Percentiles rank a stretch among this genome's conserved stretches.
phyloP scores from a whole-genome alignment of 2,329 filamentous ascomycete species.

The Camptophora hylomeconis region DNA sequence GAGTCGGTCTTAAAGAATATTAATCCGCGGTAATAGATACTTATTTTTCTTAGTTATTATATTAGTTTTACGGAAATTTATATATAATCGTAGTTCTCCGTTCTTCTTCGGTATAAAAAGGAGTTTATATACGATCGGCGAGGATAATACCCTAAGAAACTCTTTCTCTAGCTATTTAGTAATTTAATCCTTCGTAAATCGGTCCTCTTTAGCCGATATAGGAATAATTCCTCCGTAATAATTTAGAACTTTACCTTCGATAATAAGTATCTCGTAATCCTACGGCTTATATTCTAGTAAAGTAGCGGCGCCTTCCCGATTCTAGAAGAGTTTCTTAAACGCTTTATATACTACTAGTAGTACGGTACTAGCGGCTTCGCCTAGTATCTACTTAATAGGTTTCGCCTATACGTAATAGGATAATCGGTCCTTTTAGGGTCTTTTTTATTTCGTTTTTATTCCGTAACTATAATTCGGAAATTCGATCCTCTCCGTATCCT shows the following conservation, averaged over 20 bases:
- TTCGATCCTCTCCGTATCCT: not conserved
- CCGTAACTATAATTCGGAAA: not conserved
- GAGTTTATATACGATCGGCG: too few species aligned
- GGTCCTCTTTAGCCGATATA: not conserved
- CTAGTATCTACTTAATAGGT: too few species aligned
- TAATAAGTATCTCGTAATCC: not conserved
- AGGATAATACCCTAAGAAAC: not conserved
- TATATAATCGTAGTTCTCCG: slow-evolving; percentile 1
- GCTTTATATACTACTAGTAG: too few species aligned
- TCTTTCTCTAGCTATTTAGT: slow-evolving; percentile 1
- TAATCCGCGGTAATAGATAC: slow-evolving; percentile 1
- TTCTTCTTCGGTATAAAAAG: slow-evolving; percentile 4
- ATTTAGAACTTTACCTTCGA: not conserved
- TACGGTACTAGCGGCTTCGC: too few species aligned
- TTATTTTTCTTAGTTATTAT: slow-evolving; percentile 2
- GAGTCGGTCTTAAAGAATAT: not conserved
- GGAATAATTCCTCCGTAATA: slow-evolving; percentile 1
- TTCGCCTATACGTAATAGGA: too few species aligned
- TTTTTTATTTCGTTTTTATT: not conserved
- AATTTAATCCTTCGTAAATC: not conserved
- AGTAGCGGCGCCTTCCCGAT: too few species aligned
- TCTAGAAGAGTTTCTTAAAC: too few species aligned
- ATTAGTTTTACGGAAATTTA: slow-evolving; percentile 2
- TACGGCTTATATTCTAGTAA: slow-evolving; percentile 1
- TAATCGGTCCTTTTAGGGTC: not conserved